Conservation (phyloP, 148 eudicot species). For the Vaccinium corymbosum region DNA sequence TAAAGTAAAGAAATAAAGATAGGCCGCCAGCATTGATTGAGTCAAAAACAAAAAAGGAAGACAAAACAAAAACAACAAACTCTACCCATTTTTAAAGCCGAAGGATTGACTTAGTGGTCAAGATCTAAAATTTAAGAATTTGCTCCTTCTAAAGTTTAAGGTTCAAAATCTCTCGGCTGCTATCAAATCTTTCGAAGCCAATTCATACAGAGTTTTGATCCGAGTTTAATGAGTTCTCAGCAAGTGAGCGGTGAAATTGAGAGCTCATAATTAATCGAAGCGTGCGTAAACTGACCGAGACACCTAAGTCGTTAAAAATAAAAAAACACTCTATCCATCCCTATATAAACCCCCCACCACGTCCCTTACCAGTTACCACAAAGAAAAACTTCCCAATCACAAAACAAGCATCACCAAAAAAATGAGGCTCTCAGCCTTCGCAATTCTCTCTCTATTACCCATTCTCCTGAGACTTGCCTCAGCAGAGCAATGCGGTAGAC, state of each 20-base stretch:
- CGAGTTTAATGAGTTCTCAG: too few relatives aligned
- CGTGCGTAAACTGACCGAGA: too few relatives aligned
- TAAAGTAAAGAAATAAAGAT: neutral
- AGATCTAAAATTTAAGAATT: too few relatives aligned
- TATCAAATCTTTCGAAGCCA: too few relatives aligned
- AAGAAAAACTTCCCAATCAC: neutral
- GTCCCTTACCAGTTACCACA: neutral
- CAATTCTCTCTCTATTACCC: neutral
- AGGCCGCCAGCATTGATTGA: neutral
- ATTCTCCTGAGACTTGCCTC: neutral
- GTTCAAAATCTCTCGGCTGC: too few relatives aligned
- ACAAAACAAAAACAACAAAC: neutral
- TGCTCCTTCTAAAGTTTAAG: too few relatives aligned
- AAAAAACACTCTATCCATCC: neutral
- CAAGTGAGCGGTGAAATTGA: too few relatives aligned
- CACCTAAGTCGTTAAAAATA: too few relatives aligned
- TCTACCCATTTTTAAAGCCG: neutral
- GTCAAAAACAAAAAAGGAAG: neutral
- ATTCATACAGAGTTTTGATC: too few relatives aligned
- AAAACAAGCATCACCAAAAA: neutral
- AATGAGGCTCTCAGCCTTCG: neutral
- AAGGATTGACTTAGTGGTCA: too few relatives aligned
- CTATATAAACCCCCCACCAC: neutral
- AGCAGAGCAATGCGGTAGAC: conserved; percentile 13
- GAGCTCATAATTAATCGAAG: too few relatives aligned